Conservation (phyloP, 2,329 filamentous ascomycete species). For the Epichloe elymi region DNA sequence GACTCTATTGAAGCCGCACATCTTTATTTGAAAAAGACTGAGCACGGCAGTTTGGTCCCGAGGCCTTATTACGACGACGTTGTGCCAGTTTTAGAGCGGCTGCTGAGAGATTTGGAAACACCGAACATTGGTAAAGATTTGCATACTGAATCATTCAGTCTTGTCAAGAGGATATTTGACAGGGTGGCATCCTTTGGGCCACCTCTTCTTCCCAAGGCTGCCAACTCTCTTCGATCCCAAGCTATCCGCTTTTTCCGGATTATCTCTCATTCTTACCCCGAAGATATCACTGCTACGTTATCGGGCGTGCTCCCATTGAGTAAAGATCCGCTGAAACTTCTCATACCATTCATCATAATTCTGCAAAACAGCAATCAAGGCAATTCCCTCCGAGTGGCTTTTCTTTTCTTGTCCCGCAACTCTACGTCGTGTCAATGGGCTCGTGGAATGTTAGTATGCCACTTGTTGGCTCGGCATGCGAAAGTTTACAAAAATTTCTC, state of each 20-base stretch:
- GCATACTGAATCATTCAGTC: slow-evolving; percentile 1
- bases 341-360: not conserved
- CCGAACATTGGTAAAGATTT: not conserved
- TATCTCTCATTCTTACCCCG: slow-evolving; percentile 8
- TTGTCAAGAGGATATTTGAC: slow-evolving; percentile 10
- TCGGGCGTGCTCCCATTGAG: slow-evolving; percentile 11
- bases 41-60: not conserved
- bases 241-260: slow-evolving; percentile 15
- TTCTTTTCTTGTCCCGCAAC: slow-evolving; percentile 7
- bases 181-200: slow-evolving; percentile 8
- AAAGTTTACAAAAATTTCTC: slow-evolving; percentile 3
- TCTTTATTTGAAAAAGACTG: slow-evolving; percentile 1
- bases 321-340: slow-evolving; percentile 10
- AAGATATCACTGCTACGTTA: slow-evolving; percentile 10
- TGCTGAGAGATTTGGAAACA: slow-evolving; percentile 6
- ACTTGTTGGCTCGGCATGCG: slow-evolving; percentile 6
- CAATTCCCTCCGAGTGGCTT: slow-evolving; percentile 4
- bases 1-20: slow-evolving; percentile 2
- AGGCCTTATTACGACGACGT: slow-evolving; percentile 6
- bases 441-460: slow-evolving; percentile 7
- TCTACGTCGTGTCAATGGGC: slow-evolving; percentile 6
- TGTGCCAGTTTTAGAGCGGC: slow-evolving; percentile 2
- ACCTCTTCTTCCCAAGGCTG: slow-evolving; percentile 6
- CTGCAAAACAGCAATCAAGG: slow-evolving; percentile 4
- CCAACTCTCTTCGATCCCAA: slow-evolving; percentile 7